Evolutionary conservation across 2,329 filamentous ascomycete species (phyloP), one percentile per base, ranked within the genome.

Genomic region (Pseudopithomyces maydicus): DNA sequence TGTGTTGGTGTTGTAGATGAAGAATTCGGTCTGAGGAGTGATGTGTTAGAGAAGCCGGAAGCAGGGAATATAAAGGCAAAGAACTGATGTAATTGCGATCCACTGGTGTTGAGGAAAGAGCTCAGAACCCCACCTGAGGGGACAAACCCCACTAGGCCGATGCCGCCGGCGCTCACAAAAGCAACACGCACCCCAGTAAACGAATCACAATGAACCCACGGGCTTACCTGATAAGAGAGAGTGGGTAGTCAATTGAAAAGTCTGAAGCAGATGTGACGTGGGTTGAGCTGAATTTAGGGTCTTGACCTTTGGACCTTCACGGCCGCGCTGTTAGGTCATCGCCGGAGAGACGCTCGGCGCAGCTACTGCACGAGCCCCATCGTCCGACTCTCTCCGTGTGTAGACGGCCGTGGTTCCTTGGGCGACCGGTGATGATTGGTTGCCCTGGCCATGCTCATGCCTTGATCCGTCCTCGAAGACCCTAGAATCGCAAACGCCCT

Each of bases 281-380:
- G 60, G 58, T 45, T 51, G 62, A 26, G 53, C 43, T 55, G 52
- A 38, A 55, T 61, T 61, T 66, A 66, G 52, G 57, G 49, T 52
- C 32, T 29, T 50, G 32, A 36, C 11, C n/a, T 44, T 11, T 42
- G 35, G 23, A 20, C 44, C 43, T 68, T 70, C 69, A 71, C 70
- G 71, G 72, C 72, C 72, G 72, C 71, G 71, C 70, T 68, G 63
- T 69, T 68, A 45, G 46, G 67, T 70, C 68, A 68, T 72, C 57
- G 62, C 49, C 53, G 66, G 66, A 63, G 63, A 47, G 38, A 35
- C 55, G 67, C 70, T 71, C 70, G 72, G 71, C 64, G 41, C 35
- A 48, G 29, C 29, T 39, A 19, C 38, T 26, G 39, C 26, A 15
- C 38, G 22, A 33, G 19, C 22, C 43, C 50, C 59, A 38, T 59